A percentile compares a stretch with the other conserved stretches of the same genome.
These are phyloP conservation scores for Cnidoscolus chayamansa DNA, from an alignment of 441 rosid species.

Conservation along the genomic window DNA sequence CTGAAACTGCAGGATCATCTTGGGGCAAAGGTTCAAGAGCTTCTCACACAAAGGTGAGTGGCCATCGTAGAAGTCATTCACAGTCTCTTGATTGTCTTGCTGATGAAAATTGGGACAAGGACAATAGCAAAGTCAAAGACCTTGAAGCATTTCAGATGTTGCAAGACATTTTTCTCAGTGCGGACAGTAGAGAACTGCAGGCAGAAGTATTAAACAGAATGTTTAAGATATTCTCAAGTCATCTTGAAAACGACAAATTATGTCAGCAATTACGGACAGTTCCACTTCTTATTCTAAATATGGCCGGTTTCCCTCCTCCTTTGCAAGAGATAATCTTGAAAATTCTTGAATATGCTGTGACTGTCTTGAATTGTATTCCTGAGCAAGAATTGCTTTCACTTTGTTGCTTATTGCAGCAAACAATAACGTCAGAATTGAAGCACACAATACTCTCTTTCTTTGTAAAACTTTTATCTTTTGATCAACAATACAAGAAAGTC, in stretches of 20 bases:
- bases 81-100: constrained; percentile 52
- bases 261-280: constrained; percentile 95
- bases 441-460: constrained; percentile 91
- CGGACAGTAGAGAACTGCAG: constrained; percentile 78
- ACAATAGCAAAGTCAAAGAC: constrained; percentile 85
- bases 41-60: constrained; percentile 49
- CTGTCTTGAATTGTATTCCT: constrained; percentile 98
- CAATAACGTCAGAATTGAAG: constrained; percentile 85
- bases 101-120: constrained; percentile 82
- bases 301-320: constrained; percentile 92
- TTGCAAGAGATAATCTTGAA: constrained; percentile 95
- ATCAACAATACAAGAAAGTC: constrained; percentile 98
- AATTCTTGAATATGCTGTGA: constrained; percentile 99
- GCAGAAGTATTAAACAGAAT: constrained; percentile 97
- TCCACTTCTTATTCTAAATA: constrained; percentile 93
- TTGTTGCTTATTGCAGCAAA: constrained; percentile 98
- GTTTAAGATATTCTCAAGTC: constrained; percentile 99
- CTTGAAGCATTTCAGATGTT: constrained; percentile 99
- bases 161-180: constrained; percentile 97
- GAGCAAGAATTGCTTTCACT: constrained; percentile 99
- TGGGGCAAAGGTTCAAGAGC: constrained; percentile 57
- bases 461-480: constrained; percentile 95
- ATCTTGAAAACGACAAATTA: constrained; percentile 86
- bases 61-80: constrained; percentile 59
- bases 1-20: constrained; percentile 42